Conservation (phyloP, 441 rosid species). For the Daphne laureola region DNA sequence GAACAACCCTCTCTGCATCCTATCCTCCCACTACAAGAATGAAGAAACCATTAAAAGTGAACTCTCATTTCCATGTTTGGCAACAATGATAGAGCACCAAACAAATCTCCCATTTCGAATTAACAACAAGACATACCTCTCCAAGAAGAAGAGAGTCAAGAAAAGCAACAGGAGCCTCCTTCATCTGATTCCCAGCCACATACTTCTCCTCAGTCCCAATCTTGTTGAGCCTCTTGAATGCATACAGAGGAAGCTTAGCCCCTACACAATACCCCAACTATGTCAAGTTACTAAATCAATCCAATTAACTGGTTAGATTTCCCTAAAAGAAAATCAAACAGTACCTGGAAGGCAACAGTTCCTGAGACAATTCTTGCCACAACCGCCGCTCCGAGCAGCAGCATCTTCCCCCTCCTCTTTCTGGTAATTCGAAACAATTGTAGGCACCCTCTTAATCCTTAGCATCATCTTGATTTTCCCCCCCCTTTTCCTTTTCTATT, state of each 20-base stretch:
- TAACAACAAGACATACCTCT: conserved; percentile 42
- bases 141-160: conserved; percentile 75
- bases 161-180: conserved; percentile 47
- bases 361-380: conserved; percentile 75
- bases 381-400: conserved; percentile 44
- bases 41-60: conserved; percentile 11
- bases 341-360: conserved; percentile 71
- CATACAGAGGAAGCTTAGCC: conserved; percentile 67
- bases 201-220: conserved; percentile 22
- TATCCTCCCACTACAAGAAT: conserved; percentile 92
- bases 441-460: conserved; percentile 82
- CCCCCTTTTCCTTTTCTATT: not conserved
- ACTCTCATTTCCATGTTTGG: conserved; percentile 11
- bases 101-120: conserved; percentile 2
- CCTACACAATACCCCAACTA: conserved; percentile 26
- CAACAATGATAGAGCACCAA: not conserved
- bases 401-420: conserved; percentile 58
- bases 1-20: conserved; percentile 79
- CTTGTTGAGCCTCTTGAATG: conserved; percentile 47
- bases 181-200: conserved; percentile 19
- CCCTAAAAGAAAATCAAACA: too few species aligned
- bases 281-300: conserved; percentile 3
- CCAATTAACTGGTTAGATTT: too few species aligned
- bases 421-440: conserved; percentile 75
- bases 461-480: conserved; percentile 33